Base-by-base conservation (phyloP, 108 stramenopile species). In the Asterionellopsis glacialis region DNA sequence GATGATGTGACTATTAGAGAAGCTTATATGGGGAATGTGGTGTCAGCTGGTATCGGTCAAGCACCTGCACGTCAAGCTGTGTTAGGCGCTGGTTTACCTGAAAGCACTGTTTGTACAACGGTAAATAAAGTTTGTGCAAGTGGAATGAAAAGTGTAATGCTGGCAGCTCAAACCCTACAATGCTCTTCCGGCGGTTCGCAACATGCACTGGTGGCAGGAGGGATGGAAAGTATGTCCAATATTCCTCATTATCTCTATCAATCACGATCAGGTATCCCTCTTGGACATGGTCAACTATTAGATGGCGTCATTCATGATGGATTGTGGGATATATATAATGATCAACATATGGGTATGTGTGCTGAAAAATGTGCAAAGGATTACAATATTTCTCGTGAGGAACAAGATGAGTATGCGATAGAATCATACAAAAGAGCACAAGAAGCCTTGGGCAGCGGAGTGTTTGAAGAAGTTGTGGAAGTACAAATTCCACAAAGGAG, bases 301-400 rank as follows among this genome's bases (percentile, higher is more conserved):
- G 95, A 95, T 70, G 94, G 94, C 39, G 70, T 95, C 55, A 65
- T 97, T 41, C 75, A 88, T 51, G 98, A 99, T 57, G 98, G 97
- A 19, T 67, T 99, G 9, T 96, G 94, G 95, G 97, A 98, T 80
- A 74, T 82, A 5, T 98, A 98, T 71, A 82, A 95, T 64, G 63
- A 99, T 70, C 89, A 93, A 26, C 96, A 97, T 79, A 99, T 99
- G 98, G 98, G 97, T 26, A 80, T 76, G 59, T 99, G 97, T 59
- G 96, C 84, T 0, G 98, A 99, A 55, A 88, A 82, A 56, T 96
- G 96, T 70, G 91, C 96, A 0, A 51, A 48, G 9, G 83, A 89
- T 1, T 86, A 84, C 59, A 45, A 59, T 24, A 76, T 95, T 65
- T 77, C 80, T n/a, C 59, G 98, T 19, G 95, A 95, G 59, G 94